These are phyloP conservation scores for Rhizopogon vesiculosus DNA, from an alignment of 768 basidiomycete species.

Conservation along the genomic window DNA sequence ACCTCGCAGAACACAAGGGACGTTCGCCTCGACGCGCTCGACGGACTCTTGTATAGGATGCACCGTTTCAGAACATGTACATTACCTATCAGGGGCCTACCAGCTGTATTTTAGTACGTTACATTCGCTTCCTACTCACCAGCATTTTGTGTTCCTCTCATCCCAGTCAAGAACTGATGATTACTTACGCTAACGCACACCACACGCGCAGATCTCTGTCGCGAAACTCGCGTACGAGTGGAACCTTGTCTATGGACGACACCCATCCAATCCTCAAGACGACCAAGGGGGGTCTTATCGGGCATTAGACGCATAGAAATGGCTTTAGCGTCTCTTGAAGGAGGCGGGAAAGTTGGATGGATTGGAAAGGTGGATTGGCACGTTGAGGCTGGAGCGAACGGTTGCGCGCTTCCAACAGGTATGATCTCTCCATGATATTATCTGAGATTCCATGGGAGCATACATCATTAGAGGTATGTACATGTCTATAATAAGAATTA, in stretches of 20 bases:
- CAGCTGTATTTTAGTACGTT: constrained; percentile 70
- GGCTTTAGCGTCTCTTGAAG: no score
- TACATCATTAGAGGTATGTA: no score
- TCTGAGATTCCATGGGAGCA: no score
- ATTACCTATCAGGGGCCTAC: constrained; percentile 81
- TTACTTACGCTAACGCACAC: constrained; percentile 34
- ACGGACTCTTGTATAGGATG: constrained; percentile 61
- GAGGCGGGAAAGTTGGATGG: no score
- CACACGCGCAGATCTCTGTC: constrained; percentile 22
- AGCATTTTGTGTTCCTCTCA: background rate
- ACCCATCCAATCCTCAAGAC: constrained; percentile 33
- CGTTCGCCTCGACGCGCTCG: no score
- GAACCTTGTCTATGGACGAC: constrained; percentile 48
- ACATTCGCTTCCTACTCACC: background rate
- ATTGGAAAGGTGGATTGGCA: no score
- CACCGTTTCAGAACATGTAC: constrained; percentile 77
- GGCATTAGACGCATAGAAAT: background rate
- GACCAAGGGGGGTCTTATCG: constrained; percentile 21
- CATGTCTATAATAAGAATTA: no score
- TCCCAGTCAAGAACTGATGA: background rate
- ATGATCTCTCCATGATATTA: no score
- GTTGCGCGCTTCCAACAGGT: no score
- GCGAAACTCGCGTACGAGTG: constrained; percentile 14
- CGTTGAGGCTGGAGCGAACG: no score
- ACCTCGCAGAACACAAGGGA: constrained; percentile 39